Percentiles rank a stretch among this genome's conserved stretches.
phyloP scores from a whole-genome alignment of 139 green algal genomes.

The Gonium pectorale region DNA sequence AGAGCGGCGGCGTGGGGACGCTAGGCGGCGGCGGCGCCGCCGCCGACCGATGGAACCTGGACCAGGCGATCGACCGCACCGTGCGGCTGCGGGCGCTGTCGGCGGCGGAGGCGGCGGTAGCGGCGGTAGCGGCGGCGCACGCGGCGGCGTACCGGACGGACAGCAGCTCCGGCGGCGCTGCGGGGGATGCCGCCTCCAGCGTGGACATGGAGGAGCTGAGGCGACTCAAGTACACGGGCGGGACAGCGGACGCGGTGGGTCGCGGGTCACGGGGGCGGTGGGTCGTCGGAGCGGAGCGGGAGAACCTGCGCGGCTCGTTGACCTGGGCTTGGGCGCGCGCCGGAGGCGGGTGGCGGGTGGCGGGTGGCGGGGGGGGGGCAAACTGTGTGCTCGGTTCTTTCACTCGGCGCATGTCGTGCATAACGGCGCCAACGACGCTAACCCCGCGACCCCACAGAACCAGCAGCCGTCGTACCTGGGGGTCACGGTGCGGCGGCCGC shows the following conservation, averaged over 20 bases:
- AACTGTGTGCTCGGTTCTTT: too few relatives aligned
- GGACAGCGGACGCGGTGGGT: background rate
- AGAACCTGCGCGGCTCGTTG: too few relatives aligned
- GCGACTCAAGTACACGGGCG: conserved; percentile 16
- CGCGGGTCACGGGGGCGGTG: too few relatives aligned
- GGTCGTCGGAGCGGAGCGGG: too few relatives aligned
- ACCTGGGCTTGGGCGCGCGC: too few relatives aligned
- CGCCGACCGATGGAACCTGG: conserved; percentile 11
- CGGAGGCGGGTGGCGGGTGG: too few relatives aligned
- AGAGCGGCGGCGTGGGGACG: background rate
- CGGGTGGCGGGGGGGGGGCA: too few relatives aligned
- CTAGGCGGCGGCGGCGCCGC: background rate
- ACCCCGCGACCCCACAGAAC: background rate
- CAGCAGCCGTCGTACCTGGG: conserved; percentile 16
- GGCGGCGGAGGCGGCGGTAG: conserved; percentile 15
- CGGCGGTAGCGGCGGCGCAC: background rate
- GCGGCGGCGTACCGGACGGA: background rate
- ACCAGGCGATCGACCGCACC: conserved; percentile 14
- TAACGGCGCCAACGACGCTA: too few relatives aligned
- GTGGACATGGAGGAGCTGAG: conserved; percentile 30
- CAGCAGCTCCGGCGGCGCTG: background rate
- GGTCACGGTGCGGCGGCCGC: conserved; percentile 20
- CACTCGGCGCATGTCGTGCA: too few relatives aligned
- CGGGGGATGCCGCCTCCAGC: background rate
- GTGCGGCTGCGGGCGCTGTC: conserved; percentile 12